Evolutionary conservation across 2,329 filamentous ascomycete genomes (phyloP), one percentile per base, ranked within the genome.

Genomic region (Penicillium sp.): DNA sequence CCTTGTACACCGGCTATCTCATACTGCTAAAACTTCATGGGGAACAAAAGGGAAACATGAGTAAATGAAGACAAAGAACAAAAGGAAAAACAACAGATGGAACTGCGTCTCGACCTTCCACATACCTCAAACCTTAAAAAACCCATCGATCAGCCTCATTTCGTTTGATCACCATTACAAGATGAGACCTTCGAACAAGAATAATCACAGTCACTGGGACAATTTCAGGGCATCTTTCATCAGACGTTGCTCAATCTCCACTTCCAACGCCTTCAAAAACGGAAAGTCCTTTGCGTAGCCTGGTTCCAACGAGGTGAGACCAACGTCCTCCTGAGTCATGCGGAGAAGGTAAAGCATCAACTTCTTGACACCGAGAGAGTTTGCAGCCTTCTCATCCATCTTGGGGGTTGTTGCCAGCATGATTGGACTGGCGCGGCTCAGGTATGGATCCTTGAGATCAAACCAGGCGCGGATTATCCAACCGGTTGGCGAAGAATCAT

Each of bases 261-360:
- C 14, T 9, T 46, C 44, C 8, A 46, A 41, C 9, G 39, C 39
- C 19, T 41, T 41, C 39, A 41, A 3, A 6, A 22, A 13, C 2
- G 39, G 39, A 41, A 21, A 41, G 11, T 13, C 39, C 35, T 5
- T 33, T 16, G 14, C 35, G n/a, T 39, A 39, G 5, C 9, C 9
- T 22, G 39, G 19, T 13, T 22, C 39, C 11, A 41, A 21, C 16
- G 26, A 29, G 8, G n/a, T 29, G 8, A 46, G n/a, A 9, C 33
- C 48, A 1, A 58, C 61, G 44, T 75, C 70, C 27, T 73, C 68
- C 33, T 64, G 56, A 1, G 70, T 63, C 55, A 73, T 65, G 1
- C 57, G 39, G 7, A 72, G 61, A 24, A 75, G 50, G 39, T 68
- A 71, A n/a, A 64, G 48, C 9, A 68, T 60, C 11, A 70, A 59